Evolutionary conservation across 2,329 filamentous ascomycete genomes (phyloP), one percentile per base, ranked within the genome.

Genomic region (Camillea tinctor): DNA sequence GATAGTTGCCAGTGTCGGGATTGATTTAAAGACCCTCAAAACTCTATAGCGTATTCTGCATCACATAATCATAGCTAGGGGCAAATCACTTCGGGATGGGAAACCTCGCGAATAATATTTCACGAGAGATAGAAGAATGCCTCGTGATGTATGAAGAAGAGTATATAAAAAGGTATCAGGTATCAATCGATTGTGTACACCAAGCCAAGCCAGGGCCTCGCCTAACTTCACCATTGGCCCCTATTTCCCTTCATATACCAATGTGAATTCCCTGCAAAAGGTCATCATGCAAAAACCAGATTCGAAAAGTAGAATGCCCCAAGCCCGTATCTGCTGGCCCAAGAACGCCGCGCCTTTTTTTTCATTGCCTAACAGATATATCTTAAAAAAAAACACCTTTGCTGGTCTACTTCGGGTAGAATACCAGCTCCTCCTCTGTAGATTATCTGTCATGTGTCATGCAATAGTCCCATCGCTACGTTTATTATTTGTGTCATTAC

Each of bases 401-500:
- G 36, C 36, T 17, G 36, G 36, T 44, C 36, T 44, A 44, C 36
- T 44, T 44, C 36, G 36, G 36, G 36, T 44, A 15, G 36, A 44
- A 44, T 9, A 44, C 36, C 36, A 44, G 36, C 36, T 44, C 36
- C 36, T 44, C 36, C 36, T 44, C 36, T 44, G 36, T 44, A 44
- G 36, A 44, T 44, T 44, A 44, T 44, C 36, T 44, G 36, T 44
- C 36, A 44, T 44, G 36, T 44, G 36, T 44, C 36, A 44, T 44
- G 13, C 36, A 53, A 58, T 57, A 55, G 52, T 22, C 36, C 55
- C 49, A 49, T 54, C 20, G 49, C 21, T 26, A n/a, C 8, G 52
- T n/a, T 50, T 61, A 24, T 50, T 44, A 44, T 44, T 44, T 2
- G 11, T 44, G 17, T 44, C 36, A 17, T 44, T n/a, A 44, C 17